Evolutionary conservation across 2,329 filamentous ascomycete genomes (phyloP).

Genomic region (Cryphonectria japonica): DNA sequence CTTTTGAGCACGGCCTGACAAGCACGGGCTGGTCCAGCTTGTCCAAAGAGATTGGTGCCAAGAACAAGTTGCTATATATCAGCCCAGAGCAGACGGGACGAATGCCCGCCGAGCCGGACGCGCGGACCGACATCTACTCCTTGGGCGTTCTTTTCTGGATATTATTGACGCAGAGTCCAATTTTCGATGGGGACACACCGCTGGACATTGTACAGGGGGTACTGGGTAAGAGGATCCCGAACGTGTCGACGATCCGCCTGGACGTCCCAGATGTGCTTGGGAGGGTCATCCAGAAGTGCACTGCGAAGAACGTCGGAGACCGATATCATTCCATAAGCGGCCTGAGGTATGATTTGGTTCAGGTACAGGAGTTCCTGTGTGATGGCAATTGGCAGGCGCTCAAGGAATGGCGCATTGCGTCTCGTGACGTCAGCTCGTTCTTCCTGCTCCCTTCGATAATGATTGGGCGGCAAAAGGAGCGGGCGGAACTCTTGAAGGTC

Average conservation of each 20-base stretch:
- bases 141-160: conserved; percentile 89
- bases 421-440: conserved; percentile 89
- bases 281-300: conserved; percentile 88
- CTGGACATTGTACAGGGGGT: conserved; percentile 93
- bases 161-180: conserved; percentile 76
- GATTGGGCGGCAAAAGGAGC: conserved; percentile 78
- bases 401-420: conserved; percentile 74
- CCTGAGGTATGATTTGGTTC: conserved; percentile 77
- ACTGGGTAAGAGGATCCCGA: conserved; percentile 75
- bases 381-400: conserved; percentile 75
- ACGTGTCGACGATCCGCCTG: conserved; percentile 74
- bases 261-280: conserved; percentile 85
- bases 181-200: conserved; percentile 78
- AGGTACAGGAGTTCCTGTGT: conserved; percentile 73
- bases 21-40: conserved; percentile 85
- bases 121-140: conserved; percentile 90
- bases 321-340: conserved; percentile 90
- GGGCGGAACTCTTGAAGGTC: conserved; percentile 69
- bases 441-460: conserved; percentile 83
- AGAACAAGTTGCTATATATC: conserved; percentile 88
- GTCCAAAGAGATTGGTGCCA: conserved; percentile 81
- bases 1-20: conserved; percentile 86
- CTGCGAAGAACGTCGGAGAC: conserved; percentile 82
- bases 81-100: conserved; percentile 94
- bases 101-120: conserved; percentile 90